Evolutionary conservation across 805 yeast genomes (phyloP).

Genomic region (Wickerhamomyces mucosus): DNA sequence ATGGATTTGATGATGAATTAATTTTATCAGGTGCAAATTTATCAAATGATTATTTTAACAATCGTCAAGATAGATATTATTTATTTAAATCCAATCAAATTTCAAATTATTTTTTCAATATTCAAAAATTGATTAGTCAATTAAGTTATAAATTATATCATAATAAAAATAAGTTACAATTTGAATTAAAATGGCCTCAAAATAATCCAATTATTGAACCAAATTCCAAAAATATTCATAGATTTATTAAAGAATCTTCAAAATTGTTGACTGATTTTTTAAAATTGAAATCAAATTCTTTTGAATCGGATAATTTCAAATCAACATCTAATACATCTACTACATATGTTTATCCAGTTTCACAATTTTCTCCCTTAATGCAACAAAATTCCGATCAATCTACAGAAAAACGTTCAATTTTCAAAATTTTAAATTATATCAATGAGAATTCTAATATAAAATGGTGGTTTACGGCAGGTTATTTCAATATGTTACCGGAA

Average conservation of each 20-base stretch:
- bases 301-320: no score
- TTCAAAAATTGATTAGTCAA: constrained; percentile 59
- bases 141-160: constrained; percentile 60
- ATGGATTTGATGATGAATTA: constrained; percentile 89
- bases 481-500: constrained; percentile 82
- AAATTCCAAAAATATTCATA: constrained; percentile 34
- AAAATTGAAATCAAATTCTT: constrained; percentile 26
- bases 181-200: constrained; percentile 64
- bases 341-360: constrained; percentile 80
- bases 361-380: constrained; percentile 82
- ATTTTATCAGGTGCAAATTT: constrained; percentile 87
- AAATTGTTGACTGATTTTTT: constrained; percentile 49
- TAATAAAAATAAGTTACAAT: constrained; percentile 35
- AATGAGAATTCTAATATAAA: constrained; percentile 44
- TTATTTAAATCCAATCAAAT: constrained; percentile 48
- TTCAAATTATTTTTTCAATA: constrained; percentile 63
- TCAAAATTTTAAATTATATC: constrained; percentile 48
- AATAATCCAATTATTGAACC: constrained; percentile 64
- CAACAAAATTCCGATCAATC: constrained; percentile 52
- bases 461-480: constrained; percentile 95
- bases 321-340: constrained; percentile 19
- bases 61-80: constrained; percentile 91
- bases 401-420: constrained; percentile 71
- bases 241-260: constrained; percentile 50
- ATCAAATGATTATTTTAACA: constrained; percentile 84